phyloP scores from a whole-genome alignment of 2,329 filamentous ascomycete species.

The Hymenoscyphus repandus region DNA sequence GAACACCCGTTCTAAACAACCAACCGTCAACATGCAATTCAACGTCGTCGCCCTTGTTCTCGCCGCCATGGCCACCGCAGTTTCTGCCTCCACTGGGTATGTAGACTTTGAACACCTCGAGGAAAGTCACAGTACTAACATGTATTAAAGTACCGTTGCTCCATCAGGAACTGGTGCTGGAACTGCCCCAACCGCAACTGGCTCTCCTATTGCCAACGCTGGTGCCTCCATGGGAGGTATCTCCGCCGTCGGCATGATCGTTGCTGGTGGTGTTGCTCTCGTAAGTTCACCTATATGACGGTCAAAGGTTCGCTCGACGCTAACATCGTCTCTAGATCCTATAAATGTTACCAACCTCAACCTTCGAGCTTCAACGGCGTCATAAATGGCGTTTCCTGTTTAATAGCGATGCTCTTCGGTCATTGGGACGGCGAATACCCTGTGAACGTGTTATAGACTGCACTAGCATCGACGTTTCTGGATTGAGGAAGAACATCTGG shows the following conservation, averaged over 20 bases:
- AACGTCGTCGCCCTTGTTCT: conserved; percentile 25
- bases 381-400: conserved; percentile 23
- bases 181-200: conserved; percentile 18
- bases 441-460: conserved; percentile 20
- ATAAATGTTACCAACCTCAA: conserved; percentile 20
- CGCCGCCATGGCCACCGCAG: conserved; percentile 28
- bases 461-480: conserved; percentile 17
- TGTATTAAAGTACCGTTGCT: conserved; percentile 24
- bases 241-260: conserved; percentile 29
- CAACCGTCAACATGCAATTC: conserved; percentile 33
- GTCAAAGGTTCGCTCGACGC: background rate
- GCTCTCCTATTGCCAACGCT: conserved; percentile 28
- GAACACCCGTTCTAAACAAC: conserved; percentile 10
- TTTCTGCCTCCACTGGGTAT: conserved; percentile 14
- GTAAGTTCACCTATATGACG: conserved; percentile 18
- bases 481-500: conserved; percentile 11
- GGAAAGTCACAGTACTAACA: conserved; percentile 7
- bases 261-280: conserved; percentile 32
- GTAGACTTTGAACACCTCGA: conserved; percentile 10
- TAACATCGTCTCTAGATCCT: conserved; percentile 25
- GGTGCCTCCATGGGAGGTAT: conserved; percentile 26
- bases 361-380: conserved; percentile 19
- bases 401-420: conserved; percentile 24
- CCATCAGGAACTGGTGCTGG: conserved; percentile 25
- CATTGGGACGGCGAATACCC: conserved; percentile 15